phyloP scores from a whole-genome alignment of 2,329 filamentous ascomycete genomes.

The Cercospora sojina region DNA sequence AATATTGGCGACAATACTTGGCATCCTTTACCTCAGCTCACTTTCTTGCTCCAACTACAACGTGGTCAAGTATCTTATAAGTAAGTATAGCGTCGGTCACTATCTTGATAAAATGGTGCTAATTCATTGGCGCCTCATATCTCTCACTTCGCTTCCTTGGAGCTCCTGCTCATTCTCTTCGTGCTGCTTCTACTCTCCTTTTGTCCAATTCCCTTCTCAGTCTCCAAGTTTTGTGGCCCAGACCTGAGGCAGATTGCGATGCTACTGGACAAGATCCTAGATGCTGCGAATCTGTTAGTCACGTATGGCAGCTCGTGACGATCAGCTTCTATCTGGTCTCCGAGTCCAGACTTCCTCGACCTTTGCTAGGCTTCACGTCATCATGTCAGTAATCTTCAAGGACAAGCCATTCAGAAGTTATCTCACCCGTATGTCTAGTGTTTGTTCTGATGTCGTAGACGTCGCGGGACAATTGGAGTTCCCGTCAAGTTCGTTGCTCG shows the following conservation, averaged over 20 bases:
- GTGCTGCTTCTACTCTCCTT: background rate
- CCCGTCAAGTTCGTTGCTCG: background rate
- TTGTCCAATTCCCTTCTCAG: background rate
- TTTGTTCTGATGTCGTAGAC: background rate
- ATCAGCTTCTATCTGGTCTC: background rate
- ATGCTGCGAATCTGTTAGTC: background rate
- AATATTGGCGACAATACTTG: background rate
- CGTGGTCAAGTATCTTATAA: background rate
- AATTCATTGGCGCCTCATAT: background rate
- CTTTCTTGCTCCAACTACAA: background rate
- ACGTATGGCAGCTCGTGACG: background rate
- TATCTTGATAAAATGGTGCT: background rate
- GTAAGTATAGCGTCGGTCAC: background rate
- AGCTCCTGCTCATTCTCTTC: background rate
- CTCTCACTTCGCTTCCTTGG: background rate
- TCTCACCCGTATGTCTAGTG: background rate
- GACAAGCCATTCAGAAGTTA: background rate
- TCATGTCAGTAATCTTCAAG: background rate
- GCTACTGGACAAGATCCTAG: background rate
- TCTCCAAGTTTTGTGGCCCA: background rate
- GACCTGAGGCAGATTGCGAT: background rate
- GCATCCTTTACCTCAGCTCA: background rate
- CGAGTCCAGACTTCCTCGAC: background rate
- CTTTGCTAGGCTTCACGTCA: background rate
- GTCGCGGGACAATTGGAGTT: too few species aligned